Base-by-base conservation (phyloP, 1,284 basidiomycete genomes). In the Pseudozyma thailandica region DNA sequence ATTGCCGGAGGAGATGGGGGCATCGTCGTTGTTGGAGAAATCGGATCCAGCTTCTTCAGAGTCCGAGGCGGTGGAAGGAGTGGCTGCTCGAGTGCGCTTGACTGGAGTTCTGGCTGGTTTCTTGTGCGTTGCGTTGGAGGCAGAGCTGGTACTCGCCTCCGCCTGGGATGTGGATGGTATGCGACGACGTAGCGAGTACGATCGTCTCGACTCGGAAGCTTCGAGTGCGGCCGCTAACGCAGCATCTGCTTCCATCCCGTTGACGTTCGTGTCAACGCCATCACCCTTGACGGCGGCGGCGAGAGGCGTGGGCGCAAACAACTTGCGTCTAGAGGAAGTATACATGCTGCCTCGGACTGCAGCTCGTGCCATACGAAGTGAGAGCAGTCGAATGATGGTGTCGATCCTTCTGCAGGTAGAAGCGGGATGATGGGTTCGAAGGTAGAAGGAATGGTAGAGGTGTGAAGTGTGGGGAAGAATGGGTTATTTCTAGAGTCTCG, bases 261-360 rank as follows among this genome's bases (percentile, higher is more conserved):
- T 39, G 21, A 23, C 21, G 12, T 27, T n/a, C n/a, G n/a, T 15
- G 12, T 30, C 23, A 35, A n/a, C 23, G 8, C 21, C 23, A 13
- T 20, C 6, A 20, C 20, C n/a, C 21, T 35, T 35, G 3, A 26
- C 21, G 13, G 39, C 20, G 9, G 20, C 20, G 16, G 35, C 28
- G 33, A 55, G 43, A 2, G 69, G 70, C 4, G 50, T 52, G 9
- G 70, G 70, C 10, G 70, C 70, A 38, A 72, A 72, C 16, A 72
- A 44, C 31, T 60, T 68, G 31, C 70, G 59, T 26, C 70, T 50
- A 6, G 59, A 44, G 12, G 60, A 62, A 3, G 50, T n/a, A 9
- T 52, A 47, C 51, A 58, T 62, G 12, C 16, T 43, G 42, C 27
- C 20, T 3, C 13, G 33, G 8, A 35, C 33, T 7, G 33, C 8